Conservation (phyloP, 1,284 basidiomycete species). For the Sanghuangporus baumii region DNA sequence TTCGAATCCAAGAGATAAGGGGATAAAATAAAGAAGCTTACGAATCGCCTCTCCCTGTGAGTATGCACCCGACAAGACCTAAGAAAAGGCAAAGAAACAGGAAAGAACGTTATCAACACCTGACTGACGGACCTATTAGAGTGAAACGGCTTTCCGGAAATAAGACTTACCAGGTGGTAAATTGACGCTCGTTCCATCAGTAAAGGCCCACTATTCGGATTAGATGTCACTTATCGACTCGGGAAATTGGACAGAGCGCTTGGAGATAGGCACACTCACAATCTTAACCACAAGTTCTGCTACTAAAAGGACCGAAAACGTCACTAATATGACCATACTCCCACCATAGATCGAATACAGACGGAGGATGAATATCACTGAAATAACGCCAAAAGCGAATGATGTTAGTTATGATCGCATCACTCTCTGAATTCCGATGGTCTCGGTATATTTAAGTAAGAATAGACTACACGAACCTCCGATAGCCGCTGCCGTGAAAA, state of each 20-base stretch:
- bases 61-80: constrained; percentile 17
- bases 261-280: constrained; percentile 1
- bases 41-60: constrained; percentile 11
- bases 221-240: no score
- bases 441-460: neutral
- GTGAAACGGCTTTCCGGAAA: neutral
- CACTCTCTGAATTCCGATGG: neutral
- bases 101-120: neutral
- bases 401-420: neutral
- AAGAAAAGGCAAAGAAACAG: neutral
- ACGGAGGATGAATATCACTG: constrained; percentile 15
- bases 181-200: constrained; percentile 14
- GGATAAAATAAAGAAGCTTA: neutral
- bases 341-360: constrained; percentile 15
- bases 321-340: constrained; percentile 1
- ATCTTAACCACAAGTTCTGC: constrained; percentile 16
- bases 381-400: neutral
- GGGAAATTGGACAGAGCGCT: neutral
- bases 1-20: neutral
- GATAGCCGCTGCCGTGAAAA: constrained; percentile 12
- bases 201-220: constrained; percentile 14
- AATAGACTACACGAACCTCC: constrained; percentile 6
- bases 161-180: constrained; percentile 13
- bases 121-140: neutral
- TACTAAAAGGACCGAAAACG: constrained; percentile 5